Evolutionary conservation across 345 rosid genomes (phyloP), one percentile per base, ranked within the genome.

Genomic region (Camelina sativa): DNA sequence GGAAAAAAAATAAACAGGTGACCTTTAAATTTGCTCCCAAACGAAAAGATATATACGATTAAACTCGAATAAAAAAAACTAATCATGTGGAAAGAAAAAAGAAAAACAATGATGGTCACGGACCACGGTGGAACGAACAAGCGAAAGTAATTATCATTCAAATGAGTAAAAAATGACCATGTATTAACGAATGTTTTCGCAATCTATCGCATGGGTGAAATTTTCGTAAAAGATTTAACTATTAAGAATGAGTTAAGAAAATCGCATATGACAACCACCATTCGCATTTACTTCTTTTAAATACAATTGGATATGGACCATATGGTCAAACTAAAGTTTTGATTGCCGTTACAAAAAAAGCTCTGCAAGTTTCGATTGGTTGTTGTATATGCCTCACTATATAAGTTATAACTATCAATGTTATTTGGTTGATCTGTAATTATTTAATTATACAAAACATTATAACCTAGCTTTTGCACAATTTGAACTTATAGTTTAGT

Each of bases 261-360:
- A 52, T 22, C 0, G 28, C 52, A 41, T 41, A 25, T 41, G 69
- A 50, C 32, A 4, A 61, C 47, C 52, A 38, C 25, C 16, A 25
- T 20, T 15, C 5, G 44, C 23, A 28, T 37, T 30, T 37, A 23
- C 11, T 37, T 37, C 5, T 13, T 61, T 3, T 3, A 12, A 30
- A 17, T 9, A 32, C 25, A 32, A 30, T 30, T 72, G 46, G 62
- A 30, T 41, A 43, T 41, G 23, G 69, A 28, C 76, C 63, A 62
- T 30, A 43, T 30, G 25, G 69, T 41, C 76, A 72, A 62, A 51
- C 41, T 12, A 62, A 51, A 38, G 46, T 62, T 61, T 8, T 30
- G 0, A 28, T 41, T 72, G 53, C 62, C 67, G 76, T 62, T 65
- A 65, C 58, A 32, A 48, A 30, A 48, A 48, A 28, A 1, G 6